Evolutionary conservation across 2,329 filamentous ascomycete genomes (phyloP), one percentile per base, ranked within the genome.

Genomic region (Fusarium sp.): DNA sequence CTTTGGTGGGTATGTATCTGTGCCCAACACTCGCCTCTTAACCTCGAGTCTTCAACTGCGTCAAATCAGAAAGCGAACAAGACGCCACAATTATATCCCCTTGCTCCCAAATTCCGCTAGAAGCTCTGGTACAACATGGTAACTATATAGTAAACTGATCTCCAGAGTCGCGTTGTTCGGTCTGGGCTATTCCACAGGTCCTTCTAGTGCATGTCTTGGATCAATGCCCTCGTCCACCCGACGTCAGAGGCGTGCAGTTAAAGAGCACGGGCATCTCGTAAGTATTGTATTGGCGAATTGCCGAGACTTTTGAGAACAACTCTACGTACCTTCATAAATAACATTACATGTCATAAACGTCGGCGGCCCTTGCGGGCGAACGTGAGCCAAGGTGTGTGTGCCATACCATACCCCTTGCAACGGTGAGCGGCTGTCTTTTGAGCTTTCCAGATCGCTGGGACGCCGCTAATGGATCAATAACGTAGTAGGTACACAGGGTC

Each of bases 361-460:
- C 43, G 37, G 37, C 43, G 44, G 47, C 45, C 54, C 35, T 57
- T 43, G 38, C 48, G 57, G 42, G 36, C 45, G 19, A 59, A 32
- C 45, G 33, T 42, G 19, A 59, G 32, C 45, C 46, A 38, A 35
- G 50, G 38, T 55, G 37, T 51, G 14, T 19, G 19, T n/a, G n/a
- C n/a, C n/a, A n/a, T n/a, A n/a, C 31, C 31, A n/a, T 46, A 42
- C 39, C 61, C 65, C 63, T 55, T 52, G 60, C 32, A 55, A 65
- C 57, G 59, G 55, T 54, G 57, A 52, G 52, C 38, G 47, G 53
- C 52, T 53, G 58, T 62, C 49, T 52, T 52, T 55, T 55, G 49
- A 50, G 51, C 53, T 67, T 70, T 55, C 67, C 67, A 70, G 67
- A 70, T 70, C 66, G 50, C 58, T 57, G 67, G 67, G 67, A 67